Conservation (phyloP, 78 protist species). For the Tieghemostelium lacteum region DNA sequence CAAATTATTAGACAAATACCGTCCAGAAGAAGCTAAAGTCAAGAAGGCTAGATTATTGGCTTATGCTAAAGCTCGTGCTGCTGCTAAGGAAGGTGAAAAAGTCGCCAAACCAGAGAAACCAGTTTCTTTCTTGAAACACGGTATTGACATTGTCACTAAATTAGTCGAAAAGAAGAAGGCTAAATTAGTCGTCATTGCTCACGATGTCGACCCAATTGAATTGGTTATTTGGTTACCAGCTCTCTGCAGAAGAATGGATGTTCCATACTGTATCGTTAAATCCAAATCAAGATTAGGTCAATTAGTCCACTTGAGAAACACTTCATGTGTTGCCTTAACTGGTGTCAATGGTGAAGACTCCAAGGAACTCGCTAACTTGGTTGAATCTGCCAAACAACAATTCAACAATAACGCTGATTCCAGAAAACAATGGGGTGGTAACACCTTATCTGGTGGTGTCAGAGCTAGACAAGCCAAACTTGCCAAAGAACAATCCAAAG, state of each 20-base stretch:
- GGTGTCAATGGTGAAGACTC: conserved; percentile 75
- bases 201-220: conserved; percentile 99
- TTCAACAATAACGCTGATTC: conserved; percentile 79
- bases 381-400: conserved; percentile 68
- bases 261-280: conserved; percentile 99
- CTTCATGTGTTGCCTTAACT: conserved; percentile 95
- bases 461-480: conserved; percentile 35
- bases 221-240: conserved; percentile 98
- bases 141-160: conserved; percentile 97
- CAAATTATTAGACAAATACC: conserved; percentile 95
- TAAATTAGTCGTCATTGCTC: conserved; percentile 99
- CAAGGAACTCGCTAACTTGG: conserved; percentile 53
- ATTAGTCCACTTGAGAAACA: conserved; percentile 95
- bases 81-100: conserved; percentile 70
- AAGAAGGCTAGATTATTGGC: conserved; percentile 89
- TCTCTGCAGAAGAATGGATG: conserved; percentile 97
- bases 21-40: conserved; percentile 93
- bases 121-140: conserved; percentile 90
- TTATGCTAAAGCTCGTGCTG: conserved; percentile 85
- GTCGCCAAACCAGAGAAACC: conserved; percentile 62
- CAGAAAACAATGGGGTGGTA: conserved; percentile 80
- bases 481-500: conserved; percentile 55
- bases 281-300: conserved; percentile 97
- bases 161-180: conserved; percentile 98
- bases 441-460: conserved; percentile 41